phyloP scores from a whole-genome alignment of 371 early-diverging fungal genomes.

The Lichtheimia ornata region DNA sequence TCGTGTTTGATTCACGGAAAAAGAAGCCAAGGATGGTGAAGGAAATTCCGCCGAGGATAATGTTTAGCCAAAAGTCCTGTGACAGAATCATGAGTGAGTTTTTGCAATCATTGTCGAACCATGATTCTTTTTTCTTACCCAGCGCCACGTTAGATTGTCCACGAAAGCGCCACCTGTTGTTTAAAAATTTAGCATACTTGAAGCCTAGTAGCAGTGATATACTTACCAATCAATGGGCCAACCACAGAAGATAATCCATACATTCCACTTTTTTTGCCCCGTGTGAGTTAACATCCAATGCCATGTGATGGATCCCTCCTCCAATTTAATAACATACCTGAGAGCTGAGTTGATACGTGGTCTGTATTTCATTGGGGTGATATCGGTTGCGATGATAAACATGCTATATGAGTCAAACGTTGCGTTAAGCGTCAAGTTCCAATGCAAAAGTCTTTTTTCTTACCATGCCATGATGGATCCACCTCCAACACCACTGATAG shows the following conservation, averaged over 20 bases:
- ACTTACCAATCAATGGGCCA: conserved; percentile 62
- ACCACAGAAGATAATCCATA: conserved; percentile 72
- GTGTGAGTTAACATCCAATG: too few species aligned
- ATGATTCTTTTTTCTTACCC: too few species aligned
- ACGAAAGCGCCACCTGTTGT: conserved; percentile 57
- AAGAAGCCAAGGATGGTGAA: conserved; percentile 52
- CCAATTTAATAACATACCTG: conserved; percentile 24
- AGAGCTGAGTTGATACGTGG: conserved; percentile 61
- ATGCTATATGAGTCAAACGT: conserved; percentile 62
- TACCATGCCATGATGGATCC: conserved; percentile 60
- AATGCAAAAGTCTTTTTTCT: too few species aligned
- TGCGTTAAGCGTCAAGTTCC: conserved; percentile 28
- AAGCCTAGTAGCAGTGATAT: background rate
- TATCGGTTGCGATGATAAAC: conserved; percentile 79
- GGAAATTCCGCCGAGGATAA: conserved; percentile 64
- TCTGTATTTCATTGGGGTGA: conserved; percentile 64
- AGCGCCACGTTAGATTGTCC: conserved; percentile 26
- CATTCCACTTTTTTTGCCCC: conserved; percentile 20
- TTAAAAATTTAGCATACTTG: conserved; percentile 13
- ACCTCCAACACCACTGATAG: conserved; percentile 73
- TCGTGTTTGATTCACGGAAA: conserved; percentile 41
- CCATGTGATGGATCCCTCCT: too few species aligned
- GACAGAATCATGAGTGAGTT: too few species aligned
- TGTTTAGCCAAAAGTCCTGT: conserved; percentile 70
- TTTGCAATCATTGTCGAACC: too few species aligned